Percentiles rank a stretch among this genome's conserved stretches.
These are phyloP conservation scores for Hymenoscyphus infarciens DNA, from an alignment of 2,329 filamentous ascomycete genomes.

Conservation along the genomic window DNA sequence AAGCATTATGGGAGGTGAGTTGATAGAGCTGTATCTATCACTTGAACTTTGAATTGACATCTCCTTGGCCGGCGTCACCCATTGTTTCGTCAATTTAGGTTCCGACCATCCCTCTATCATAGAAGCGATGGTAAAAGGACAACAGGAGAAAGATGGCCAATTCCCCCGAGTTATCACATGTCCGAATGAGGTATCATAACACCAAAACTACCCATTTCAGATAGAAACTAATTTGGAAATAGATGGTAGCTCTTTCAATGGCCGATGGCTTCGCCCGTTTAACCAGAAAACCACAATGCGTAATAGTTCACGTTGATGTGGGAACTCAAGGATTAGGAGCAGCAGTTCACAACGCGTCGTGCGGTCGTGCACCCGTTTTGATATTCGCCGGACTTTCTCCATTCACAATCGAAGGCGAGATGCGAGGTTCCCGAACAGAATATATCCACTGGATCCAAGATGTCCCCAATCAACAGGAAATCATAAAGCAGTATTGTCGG, in stretches of 20 bases:
- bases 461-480: constrained; percentile 70
- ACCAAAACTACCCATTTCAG: neutral
- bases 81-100: constrained; percentile 57
- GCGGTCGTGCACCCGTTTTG: constrained; percentile 63
- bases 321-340: constrained; percentile 67
- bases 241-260: constrained; percentile 75
- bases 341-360: constrained; percentile 69
- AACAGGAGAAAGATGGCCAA: constrained; percentile 58
- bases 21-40: neutral
- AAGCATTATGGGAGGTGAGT: constrained; percentile 60
- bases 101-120: constrained; percentile 66
- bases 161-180: constrained; percentile 69
- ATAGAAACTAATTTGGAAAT: constrained; percentile 12
- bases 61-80: constrained; percentile 44
- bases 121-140: constrained; percentile 69
- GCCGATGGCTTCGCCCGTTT: constrained; percentile 70
- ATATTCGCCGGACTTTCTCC: constrained; percentile 74
- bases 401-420: constrained; percentile 68
- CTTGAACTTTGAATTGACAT: neutral
- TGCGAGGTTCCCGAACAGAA: constrained; percentile 65
- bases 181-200: constrained; percentile 58
- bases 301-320: constrained; percentile 67
- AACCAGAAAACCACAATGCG: constrained; percentile 64
- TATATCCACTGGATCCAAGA: constrained; percentile 81
- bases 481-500: constrained; percentile 69